Percentiles rank a stretch among this genome's conserved stretches.
phyloP scores from a whole-genome alignment of 192 early-diverging fungal species.

The Podila horticola region DNA sequence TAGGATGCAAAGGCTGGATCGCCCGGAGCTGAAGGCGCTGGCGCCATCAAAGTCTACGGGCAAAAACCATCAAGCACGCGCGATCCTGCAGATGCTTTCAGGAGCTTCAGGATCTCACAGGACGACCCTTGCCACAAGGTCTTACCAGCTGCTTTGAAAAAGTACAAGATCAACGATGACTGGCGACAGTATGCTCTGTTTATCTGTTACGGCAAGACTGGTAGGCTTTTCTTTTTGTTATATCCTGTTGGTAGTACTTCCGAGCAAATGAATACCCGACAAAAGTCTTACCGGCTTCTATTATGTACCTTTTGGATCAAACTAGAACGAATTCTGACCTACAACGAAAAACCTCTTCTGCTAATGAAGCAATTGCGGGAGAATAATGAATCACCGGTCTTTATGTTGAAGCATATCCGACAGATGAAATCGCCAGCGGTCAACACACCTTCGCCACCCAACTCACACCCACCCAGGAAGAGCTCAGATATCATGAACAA shows the following conservation, averaged over 20 bases:
- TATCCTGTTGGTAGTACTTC: background rate
- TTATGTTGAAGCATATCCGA: constrained; percentile 74
- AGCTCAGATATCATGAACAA: constrained; percentile 45
- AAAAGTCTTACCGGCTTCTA: background rate
- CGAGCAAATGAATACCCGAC: background rate
- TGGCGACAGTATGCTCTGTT: constrained; percentile 89
- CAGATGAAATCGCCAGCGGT: constrained; percentile 57
- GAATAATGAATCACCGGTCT: constrained; percentile 73
- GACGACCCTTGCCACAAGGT: constrained; percentile 89
- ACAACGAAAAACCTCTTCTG: constrained; percentile 83
- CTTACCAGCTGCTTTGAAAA: constrained; percentile 85
- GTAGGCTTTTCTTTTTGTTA: constrained; percentile 30
- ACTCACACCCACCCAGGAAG: constrained; percentile 35
- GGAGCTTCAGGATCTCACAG: constrained; percentile 84
- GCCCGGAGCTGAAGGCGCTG: constrained; percentile 46
- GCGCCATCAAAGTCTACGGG: constrained; percentile 88
- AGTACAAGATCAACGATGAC: constrained; percentile 90
- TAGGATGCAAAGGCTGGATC: constrained; percentile 41
- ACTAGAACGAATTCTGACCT: constrained; percentile 73
- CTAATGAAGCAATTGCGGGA: constrained; percentile 81
- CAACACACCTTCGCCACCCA: constrained; percentile 29
- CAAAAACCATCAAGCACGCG: constrained; percentile 66
- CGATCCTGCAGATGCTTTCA: constrained; percentile 75
- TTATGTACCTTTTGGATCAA: background rate
- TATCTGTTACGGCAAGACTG: constrained; percentile 78